Base-by-base conservation (phyloP, 805 yeast genomes). In the Cyberlindnera xylosilytica region DNA sequence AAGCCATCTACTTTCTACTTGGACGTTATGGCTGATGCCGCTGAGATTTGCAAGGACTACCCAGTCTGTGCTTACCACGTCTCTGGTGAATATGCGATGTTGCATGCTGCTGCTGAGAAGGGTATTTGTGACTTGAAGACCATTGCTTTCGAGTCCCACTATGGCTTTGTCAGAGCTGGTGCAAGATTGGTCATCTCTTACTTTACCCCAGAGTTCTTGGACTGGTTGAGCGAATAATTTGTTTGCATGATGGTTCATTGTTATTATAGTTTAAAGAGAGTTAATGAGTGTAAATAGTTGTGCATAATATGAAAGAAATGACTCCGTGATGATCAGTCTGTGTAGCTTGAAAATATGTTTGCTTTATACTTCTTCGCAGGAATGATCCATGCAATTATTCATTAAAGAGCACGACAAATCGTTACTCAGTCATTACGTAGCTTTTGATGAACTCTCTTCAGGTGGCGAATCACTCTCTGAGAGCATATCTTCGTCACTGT, bases 61-160 rank as follows among this genome's bases (percentile, higher is more conserved):
- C 99, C 99, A 20, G 70, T 93, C 40, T 88, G 96, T 57, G 90
- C 95, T 20, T 93, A 93, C 66, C 99, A 93, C 64, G 99, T 93
- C 19, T 81, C 91, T 61, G 99, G 99, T 31, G 99, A 93, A 66
- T 93, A 78, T 60, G 97, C 98, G 24, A 93, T 93, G 99, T 66
- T 93, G 50, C 96, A 90, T 60, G 99, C 99, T 7, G 98, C 97
- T 40, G 97, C 97, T 23, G 97, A 89, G 58, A 89, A 89, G 72
- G 95, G 95, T 29, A 76, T 90, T 46, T 86, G 83, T 47, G 97
- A 91, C 63, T 74, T 93, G 64, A 83, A 87, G 65, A 65, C 79
- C 12, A 69, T 69, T 45, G 85, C 89, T 0, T 86, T 85, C 56
- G 99, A 93, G 68, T 70, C 93, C 36, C 96, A 93, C 55, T 74